Conservation (phyloP, 805 yeast genomes). For the Hanseniaspora valbyensis region DNA sequence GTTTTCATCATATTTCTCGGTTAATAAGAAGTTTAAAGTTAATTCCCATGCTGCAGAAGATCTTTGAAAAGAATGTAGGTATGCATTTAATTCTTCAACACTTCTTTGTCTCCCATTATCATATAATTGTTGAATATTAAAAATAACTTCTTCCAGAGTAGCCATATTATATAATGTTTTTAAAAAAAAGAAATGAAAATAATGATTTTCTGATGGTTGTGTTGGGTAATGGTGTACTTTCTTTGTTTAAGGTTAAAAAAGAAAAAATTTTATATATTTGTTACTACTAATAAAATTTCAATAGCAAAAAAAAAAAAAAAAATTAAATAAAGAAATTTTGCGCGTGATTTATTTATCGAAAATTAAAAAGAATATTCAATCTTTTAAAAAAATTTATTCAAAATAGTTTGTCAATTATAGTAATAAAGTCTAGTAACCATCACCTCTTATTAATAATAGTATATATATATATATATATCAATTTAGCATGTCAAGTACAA, state of each 20-base stretch:
- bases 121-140: slow-evolving; percentile 1
- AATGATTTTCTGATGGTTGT: neutral
- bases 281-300: too few relatives aligned
- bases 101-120: slow-evolving; percentile 17
- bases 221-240: neutral
- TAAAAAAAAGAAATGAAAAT: neutral
- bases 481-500: neutral
- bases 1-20: slow-evolving; percentile 20
- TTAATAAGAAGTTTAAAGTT: slow-evolving; percentile 43
- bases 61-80: slow-evolving; percentile 72
- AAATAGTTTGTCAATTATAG: too few relatives aligned
- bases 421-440: too few relatives aligned
- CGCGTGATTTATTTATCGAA: too few relatives aligned
- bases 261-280: too few relatives aligned
- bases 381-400: too few relatives aligned
- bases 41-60: slow-evolving; percentile 71
- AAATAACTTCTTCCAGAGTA: neutral
- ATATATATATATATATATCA: too few relatives aligned
- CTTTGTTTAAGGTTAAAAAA: too few relatives aligned
- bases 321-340: too few relatives aligned
- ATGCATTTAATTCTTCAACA: slow-evolving; percentile 40
- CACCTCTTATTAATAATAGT: too few relatives aligned
- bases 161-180: neutral
- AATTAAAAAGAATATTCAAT: too few relatives aligned
- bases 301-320: too few relatives aligned